Evolutionary conservation across 768 basidiomycete species (phyloP).

Genomic region (Termitomyces sp.): DNA sequence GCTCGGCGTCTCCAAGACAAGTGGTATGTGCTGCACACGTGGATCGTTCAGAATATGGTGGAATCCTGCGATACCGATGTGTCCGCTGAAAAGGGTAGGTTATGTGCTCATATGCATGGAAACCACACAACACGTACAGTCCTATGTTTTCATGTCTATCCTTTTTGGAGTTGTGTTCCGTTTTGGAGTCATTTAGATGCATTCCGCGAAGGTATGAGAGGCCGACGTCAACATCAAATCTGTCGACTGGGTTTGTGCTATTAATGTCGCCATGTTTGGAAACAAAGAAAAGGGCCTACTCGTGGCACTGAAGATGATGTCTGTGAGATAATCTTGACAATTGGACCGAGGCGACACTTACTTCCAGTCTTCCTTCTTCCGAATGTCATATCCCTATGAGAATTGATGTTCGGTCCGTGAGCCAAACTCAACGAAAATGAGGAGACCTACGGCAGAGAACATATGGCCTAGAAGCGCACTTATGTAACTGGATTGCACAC

Average conservation of each 20-base stretch:
- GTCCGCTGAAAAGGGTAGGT: slow-evolving; percentile 45
- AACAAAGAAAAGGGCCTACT: slow-evolving; percentile 10
- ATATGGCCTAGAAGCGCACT: slow-evolving; percentile 49
- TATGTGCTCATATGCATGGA: background rate
- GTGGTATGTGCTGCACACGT: slow-evolving; percentile 62
- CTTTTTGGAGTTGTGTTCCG: slow-evolving; percentile 52
- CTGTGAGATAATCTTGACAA: background rate
- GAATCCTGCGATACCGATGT: slow-evolving; percentile 61
- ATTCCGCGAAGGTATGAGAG: slow-evolving; percentile 71
- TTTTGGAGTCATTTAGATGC: slow-evolving; percentile 85
- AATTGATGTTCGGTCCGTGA: background rate
- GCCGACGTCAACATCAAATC: slow-evolving; percentile 68
- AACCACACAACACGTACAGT: slow-evolving; percentile 40
- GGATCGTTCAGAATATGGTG: slow-evolving; percentile 61
- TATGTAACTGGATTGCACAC: background rate
- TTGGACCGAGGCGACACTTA: slow-evolving; percentile 28
- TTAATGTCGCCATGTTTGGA: background rate
- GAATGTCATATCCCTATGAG: slow-evolving; percentile 71
- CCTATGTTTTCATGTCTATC: slow-evolving; percentile 87
- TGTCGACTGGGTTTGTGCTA: slow-evolving; percentile 35
- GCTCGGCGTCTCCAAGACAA: slow-evolving; percentile 79
- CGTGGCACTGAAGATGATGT: slow-evolving; percentile 15
- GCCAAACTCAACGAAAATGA: background rate
- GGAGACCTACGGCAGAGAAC: slow-evolving; percentile 61
- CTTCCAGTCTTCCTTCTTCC: slow-evolving; percentile 68